phyloP scores from a whole-genome alignment of 1,284 basidiomycete genomes.

The Coniferiporia weirii region DNA sequence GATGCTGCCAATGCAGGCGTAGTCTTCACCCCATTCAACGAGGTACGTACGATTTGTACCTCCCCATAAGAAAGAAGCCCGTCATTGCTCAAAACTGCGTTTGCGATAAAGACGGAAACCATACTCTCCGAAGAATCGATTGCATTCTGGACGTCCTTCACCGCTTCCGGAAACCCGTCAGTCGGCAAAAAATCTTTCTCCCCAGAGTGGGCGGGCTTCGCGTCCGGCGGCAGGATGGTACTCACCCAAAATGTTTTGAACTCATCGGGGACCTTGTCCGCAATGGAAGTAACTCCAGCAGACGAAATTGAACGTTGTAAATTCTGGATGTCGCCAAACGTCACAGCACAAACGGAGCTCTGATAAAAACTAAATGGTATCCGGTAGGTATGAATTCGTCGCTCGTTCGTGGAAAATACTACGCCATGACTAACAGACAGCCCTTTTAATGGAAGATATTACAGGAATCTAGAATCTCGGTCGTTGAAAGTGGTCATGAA shows the following conservation, averaged over 20 bases:
- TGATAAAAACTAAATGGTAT: neutral
- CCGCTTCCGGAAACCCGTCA: constrained; percentile 33
- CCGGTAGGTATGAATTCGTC: neutral
- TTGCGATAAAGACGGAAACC: constrained; percentile 33
- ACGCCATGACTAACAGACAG: neutral
- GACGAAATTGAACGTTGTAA: constrained; percentile 32
- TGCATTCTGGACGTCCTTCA: constrained; percentile 43
- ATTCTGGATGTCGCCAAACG: constrained; percentile 38
- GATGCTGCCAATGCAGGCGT: constrained; percentile 28
- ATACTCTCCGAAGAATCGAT: constrained; percentile 37
- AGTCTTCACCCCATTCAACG: constrained; percentile 36
- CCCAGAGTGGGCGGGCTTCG: constrained; percentile 29
- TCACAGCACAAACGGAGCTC: constrained; percentile 27
- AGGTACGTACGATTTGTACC: constrained; percentile 24
- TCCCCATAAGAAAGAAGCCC: neutral
- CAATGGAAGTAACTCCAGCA: constrained; percentile 30
- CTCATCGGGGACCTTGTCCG: constrained; percentile 19
- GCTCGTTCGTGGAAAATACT: neutral
- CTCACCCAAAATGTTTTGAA: constrained; percentile 21
- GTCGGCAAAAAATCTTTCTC: constrained; percentile 26
- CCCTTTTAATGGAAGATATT: neutral
- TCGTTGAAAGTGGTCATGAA: constrained; percentile 6
- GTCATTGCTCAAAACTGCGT: neutral
- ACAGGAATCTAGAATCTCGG: constrained; percentile 4
- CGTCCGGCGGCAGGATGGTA: constrained; percentile 21